Conservation (phyloP, 2,329 filamentous ascomycete species). For the Cytospora mali region DNA sequence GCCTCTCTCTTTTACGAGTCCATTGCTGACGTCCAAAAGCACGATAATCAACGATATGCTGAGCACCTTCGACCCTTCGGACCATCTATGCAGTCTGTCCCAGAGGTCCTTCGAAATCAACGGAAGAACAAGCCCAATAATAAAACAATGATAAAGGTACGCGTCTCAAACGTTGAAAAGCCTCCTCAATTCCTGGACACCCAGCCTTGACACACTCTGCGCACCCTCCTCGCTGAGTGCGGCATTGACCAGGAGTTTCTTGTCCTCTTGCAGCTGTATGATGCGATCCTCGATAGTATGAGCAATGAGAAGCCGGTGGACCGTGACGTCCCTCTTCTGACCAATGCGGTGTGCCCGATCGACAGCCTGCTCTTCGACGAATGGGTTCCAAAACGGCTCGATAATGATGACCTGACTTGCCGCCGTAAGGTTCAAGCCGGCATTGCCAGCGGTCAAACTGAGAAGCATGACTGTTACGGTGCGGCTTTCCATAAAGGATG, state of each 20-base stretch:
- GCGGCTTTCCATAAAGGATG: slow-evolving; percentile 59
- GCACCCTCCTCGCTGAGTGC: slow-evolving; percentile 68
- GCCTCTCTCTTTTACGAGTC: neutral
- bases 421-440: slow-evolving; percentile 78
- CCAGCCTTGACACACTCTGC: neutral
- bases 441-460: slow-evolving; percentile 76
- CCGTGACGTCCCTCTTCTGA: slow-evolving; percentile 69
- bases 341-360: slow-evolving; percentile 86
- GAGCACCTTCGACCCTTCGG: neutral
- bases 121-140: neutral
- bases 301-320: slow-evolving; percentile 74
- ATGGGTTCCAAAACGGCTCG: slow-evolving; percentile 91
- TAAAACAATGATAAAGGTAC: neutral
- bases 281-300: slow-evolving; percentile 85
- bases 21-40: neutral
- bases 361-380: slow-evolving; percentile 84
- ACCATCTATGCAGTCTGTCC: neutral
- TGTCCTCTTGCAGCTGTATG: slow-evolving; percentile 74
- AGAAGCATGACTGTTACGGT: slow-evolving; percentile 68
- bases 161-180: slow-evolving; percentile 19
- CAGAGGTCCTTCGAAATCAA: neutral
- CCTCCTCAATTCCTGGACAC: slow-evolving; percentile 1
- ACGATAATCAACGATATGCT: neutral
- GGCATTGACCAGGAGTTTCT: slow-evolving; percentile 71
- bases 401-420: slow-evolving; percentile 84